A percentile compares a stretch with the other conserved stretches of the same genome.
Conservation (phyloP, 345 rosid genomes). For the Sisymbrium altissimum region DNA sequence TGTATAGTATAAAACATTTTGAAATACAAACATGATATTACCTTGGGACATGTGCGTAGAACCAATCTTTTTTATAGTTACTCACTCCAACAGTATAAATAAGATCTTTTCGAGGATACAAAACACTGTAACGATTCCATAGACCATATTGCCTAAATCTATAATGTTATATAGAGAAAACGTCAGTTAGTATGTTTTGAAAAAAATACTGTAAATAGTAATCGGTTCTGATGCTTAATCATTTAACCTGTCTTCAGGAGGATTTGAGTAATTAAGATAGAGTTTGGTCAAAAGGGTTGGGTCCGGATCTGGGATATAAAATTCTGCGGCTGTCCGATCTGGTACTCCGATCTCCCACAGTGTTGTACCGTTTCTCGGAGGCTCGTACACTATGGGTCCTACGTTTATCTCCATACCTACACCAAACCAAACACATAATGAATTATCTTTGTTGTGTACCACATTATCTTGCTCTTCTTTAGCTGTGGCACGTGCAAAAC, state of each 20-base stretch:
- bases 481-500: not conserved
- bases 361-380: constrained; percentile 78
- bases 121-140: constrained; percentile 61
- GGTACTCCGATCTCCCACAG: constrained; percentile 89
- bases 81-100: constrained; percentile 42
- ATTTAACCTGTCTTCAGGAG: constrained; percentile 38
- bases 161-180: not conserved
- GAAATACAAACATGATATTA: not conserved
- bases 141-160: constrained; percentile 82
- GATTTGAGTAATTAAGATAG: constrained; percentile 11
- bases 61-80: constrained; percentile 60
- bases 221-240: not conserved
- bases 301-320: not conserved
- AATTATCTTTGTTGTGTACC: not conserved
- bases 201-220: not conserved
- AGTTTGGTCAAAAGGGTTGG: constrained; percentile 50
- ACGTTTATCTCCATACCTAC: constrained; percentile 47
- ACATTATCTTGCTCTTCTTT: not conserved
- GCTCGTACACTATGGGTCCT: constrained; percentile 45
- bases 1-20: not conserved
- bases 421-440: not conserved
- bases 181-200: not conserved
- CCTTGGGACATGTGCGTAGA: constrained; percentile 80
- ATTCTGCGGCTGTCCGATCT: constrained; percentile 35
- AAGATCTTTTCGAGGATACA: constrained; percentile 55